These are phyloP conservation scores for Sporothrix globosa DNA, from an alignment of 2,329 filamentous ascomycete genomes.

Conservation along the genomic window DNA sequence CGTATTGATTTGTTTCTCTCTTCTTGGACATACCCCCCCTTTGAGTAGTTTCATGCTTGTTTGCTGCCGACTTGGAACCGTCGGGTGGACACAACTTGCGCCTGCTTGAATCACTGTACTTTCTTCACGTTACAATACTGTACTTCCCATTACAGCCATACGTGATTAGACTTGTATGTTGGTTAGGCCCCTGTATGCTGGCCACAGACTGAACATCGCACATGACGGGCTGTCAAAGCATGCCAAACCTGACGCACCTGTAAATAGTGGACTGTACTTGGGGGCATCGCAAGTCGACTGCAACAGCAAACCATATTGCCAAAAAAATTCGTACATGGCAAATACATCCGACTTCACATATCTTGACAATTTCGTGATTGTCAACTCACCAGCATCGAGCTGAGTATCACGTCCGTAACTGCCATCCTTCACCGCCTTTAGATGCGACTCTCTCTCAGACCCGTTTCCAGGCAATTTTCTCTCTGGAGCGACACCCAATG, in stretches of 20 bases:
- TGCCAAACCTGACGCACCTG: no score
- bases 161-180: not conserved
- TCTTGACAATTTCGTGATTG: no score
- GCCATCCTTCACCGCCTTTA: not conserved
- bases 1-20: not conserved
- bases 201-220: no score
- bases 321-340: no score
- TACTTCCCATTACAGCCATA: not conserved
- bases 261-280: no score
- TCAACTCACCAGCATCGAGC: no score
- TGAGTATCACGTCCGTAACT: not conserved
- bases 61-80: not conserved
- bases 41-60: not conserved
- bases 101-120: slow-evolving; percentile 3
- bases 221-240: no score
- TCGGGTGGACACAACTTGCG: not conserved
- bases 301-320: no score
- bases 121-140: not conserved
- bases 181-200: not conserved
- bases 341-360: no score
- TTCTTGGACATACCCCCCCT: slow-evolving; percentile 24
- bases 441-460: not conserved
- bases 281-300: no score
- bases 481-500: slow-evolving; percentile 15
- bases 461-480: not conserved